Evolutionary conservation across 192 early-diverging fungal genomes (phyloP).

Genomic region (Podila clonocystis): DNA sequence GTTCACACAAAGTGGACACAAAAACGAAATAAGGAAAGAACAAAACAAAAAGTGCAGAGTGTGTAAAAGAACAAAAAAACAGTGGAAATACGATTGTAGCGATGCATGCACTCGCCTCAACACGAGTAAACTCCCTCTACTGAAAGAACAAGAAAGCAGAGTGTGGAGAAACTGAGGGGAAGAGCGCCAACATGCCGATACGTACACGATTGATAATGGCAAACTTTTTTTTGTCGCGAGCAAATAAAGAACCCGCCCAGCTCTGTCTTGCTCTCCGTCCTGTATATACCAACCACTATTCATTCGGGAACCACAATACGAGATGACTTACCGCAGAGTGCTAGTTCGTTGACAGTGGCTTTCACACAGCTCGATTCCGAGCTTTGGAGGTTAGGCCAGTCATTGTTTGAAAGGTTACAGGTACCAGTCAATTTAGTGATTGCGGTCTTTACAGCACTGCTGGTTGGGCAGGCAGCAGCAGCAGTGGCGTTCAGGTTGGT

Average conservation of each 20-base stretch:
- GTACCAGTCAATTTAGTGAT: background rate
- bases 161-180: no score
- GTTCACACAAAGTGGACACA: background rate
- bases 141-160: no score
- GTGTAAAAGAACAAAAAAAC: background rate
- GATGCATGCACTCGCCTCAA: no score
- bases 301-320: no score
- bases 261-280: no score
- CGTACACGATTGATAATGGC: no score
- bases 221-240: no score
- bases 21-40: background rate
- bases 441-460: background rate
- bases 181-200: no score
- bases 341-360: slow-evolving; percentile 17
- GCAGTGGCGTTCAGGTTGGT: background rate
- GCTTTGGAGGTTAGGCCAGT: background rate
- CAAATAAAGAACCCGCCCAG: no score
- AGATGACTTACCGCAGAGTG: slow-evolving; percentile 30
- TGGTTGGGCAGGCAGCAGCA: slow-evolving; percentile 3
- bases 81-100: no score
- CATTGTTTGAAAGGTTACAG: background rate
- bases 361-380: slow-evolving; percentile 3
- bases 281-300: no score
- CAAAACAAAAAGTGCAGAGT: background rate
- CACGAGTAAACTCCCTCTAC: no score